Evolutionary conservation across 208 protist species (phyloP).

Genomic region (Tritrichomonas foetus): DNA sequence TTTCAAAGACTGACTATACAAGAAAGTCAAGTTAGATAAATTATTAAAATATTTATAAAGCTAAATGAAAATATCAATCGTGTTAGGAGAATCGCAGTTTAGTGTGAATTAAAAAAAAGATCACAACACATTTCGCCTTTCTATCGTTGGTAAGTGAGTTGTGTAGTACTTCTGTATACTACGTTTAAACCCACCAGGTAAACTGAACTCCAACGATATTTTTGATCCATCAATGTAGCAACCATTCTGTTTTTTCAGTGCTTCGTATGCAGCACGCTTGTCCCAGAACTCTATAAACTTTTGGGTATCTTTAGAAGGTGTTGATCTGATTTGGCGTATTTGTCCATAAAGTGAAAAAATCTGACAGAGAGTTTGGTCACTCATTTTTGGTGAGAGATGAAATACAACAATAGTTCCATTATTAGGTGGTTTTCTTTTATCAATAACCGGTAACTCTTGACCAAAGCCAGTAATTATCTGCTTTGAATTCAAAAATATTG

Average conservation of each 20-base stretch:
- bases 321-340: not conserved
- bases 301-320: not conserved
- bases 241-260: not conserved
- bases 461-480: too few relatives aligned
- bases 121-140: too few relatives aligned
- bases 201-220: not conserved
- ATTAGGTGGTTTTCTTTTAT: not conserved
- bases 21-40: too few relatives aligned
- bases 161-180: too few relatives aligned
- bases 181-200: not conserved
- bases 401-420: conserved; percentile 35
- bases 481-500: too few relatives aligned
- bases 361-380: not conserved
- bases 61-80: too few relatives aligned
- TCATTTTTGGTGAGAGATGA: not conserved
- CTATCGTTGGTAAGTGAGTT: too few relatives aligned
- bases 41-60: too few relatives aligned
- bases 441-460: not conserved
- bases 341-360: not conserved
- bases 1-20: too few relatives aligned
- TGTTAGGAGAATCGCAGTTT: too few relatives aligned
- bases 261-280: not conserved
- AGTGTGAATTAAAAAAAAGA: too few relatives aligned
- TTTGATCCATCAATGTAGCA: not conserved
- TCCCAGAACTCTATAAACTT: conserved; percentile 12